phyloP scores from a whole-genome alignment of 192 early-diverging fungal species.

The Oehlia diaphana region DNA sequence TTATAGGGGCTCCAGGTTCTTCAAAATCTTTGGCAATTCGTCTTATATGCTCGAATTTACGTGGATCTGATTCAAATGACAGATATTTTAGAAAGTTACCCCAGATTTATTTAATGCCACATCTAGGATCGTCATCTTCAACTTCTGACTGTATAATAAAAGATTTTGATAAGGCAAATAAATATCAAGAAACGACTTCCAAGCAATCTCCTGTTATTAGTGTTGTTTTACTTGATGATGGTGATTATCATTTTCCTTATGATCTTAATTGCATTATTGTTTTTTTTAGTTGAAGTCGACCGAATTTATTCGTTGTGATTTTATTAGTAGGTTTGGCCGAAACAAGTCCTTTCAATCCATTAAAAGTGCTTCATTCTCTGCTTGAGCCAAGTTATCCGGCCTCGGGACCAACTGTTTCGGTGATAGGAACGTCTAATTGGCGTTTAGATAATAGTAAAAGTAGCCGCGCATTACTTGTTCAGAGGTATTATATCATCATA shows the following conservation, averaged over 20 bases:
- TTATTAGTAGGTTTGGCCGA: conserved; percentile 27
- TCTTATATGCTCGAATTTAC: conserved; percentile 21
- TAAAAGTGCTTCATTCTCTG: not conserved
- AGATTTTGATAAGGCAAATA: not conserved
- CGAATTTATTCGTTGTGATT: too few relatives aligned
- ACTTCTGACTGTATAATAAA: conserved; percentile 29
- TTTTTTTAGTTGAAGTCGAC: too few relatives aligned
- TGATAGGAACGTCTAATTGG: conserved; percentile 29
- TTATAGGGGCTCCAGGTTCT: conserved; percentile 23
- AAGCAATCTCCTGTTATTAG: not conserved
- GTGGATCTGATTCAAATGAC: conserved; percentile 25
- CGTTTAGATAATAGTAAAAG: conserved; percentile 27
- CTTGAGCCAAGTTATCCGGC: conserved; percentile 20
- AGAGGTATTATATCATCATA: not conserved
- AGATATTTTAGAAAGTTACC: conserved; percentile 11
- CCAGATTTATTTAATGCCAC: conserved; percentile 23
- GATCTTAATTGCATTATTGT: not conserved
- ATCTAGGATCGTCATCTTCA: conserved; percentile 14
- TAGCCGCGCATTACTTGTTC: conserved; percentile 21
- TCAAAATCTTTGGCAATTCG: conserved; percentile 27
- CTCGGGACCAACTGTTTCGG: not conserved
- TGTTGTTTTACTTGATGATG: not conserved
- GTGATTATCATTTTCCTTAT: not conserved
- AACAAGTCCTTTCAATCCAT: not conserved
- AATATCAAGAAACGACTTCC: not conserved